Base-by-base conservation (phyloP, 495 filamentous ascomycete genomes). In the Trichoderma asperelloides region DNA sequence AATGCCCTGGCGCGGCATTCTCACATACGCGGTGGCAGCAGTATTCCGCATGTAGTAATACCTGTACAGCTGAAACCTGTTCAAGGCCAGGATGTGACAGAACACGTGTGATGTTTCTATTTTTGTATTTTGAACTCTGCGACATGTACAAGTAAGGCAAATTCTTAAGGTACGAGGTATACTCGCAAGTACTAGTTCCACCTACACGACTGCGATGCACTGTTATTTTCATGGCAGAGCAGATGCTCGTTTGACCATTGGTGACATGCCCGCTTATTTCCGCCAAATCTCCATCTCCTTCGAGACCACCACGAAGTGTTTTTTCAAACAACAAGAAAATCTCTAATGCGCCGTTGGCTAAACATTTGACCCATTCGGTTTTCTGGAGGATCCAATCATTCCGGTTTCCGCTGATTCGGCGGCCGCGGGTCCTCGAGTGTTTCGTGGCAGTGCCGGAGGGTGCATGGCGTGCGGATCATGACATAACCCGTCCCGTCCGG, bases 71-170 rank as follows among this genome's bases (percentile, higher is more conserved):
- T 60, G 55, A 60, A 60, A 60, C 55, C 25, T 9, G n/a, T 18
- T 25, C 25, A 60, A 60, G 25, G 23, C 27, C 11, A 60, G 55
- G 55, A 60, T 60, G 55, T 25, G 3, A 25, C 55, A 33, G 9
- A 30, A 60, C 55, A 30, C 55, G 55, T 60, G 55, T 16, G 27
- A 60, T 30, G 55, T 30, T 60, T 60, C 55, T 60, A 60, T 60
- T 60, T 60, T 60, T 60, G 55, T 37, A 37, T 37, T 37, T 37
- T 37, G 33, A 60, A 60, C 27, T 27, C 16, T 28, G 55, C 25
- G 25, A 16, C 55, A 15, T 25, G 49, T 13, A 15, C 13, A 11
- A 23, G n/a, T 51, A 3, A 16, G 12, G 13, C 4, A n/a, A 47
- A 47, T 16, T 16, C 33, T n/a, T n/a, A n/a, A n/a, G n/a, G n/a